A percentile compares a stretch with the other conserved stretches of the same genome.
Conservation (phyloP, 176 grass and related monocot genomes). For the Musa beccarii region DNA sequence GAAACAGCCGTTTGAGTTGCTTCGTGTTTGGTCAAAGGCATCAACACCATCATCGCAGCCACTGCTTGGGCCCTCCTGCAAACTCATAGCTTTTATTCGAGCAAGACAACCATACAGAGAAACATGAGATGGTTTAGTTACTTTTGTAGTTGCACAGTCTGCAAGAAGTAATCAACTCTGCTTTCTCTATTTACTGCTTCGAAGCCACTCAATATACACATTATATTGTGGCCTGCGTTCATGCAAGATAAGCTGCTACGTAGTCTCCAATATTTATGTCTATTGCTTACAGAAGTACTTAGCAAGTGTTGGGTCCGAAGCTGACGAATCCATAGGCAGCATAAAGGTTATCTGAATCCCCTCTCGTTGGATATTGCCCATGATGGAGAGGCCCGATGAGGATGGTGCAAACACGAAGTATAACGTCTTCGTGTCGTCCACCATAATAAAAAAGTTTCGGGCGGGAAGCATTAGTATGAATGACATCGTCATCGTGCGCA, state of each 20-base stretch:
- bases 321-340: constrained; percentile 52
- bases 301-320: constrained; percentile 79
- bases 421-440: constrained; percentile 42
- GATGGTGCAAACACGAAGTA: constrained; percentile 78
- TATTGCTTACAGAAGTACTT: neutral
- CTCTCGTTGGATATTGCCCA: constrained; percentile 81
- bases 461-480: constrained; percentile 72
- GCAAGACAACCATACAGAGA: too few species aligned
- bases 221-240: too few species aligned
- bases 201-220: too few species aligned
- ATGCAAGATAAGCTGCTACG: too few species aligned
- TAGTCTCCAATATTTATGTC: too few species aligned
- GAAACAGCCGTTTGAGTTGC: neutral
- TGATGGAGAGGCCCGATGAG: constrained; percentile 47
- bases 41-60: neutral
- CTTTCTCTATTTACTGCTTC: too few species aligned
- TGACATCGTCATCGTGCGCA: constrained; percentile 69
- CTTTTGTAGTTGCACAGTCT: too few species aligned
- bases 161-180: too few species aligned
- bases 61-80: neutral
- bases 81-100: too few species aligned
- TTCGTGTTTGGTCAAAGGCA: neutral
- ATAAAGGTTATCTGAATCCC: constrained; percentile 79
- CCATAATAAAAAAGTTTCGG: constrained; percentile 61
- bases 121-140: too few species aligned